phyloP scores from a whole-genome alignment of 108 stramenopile species.

The Nannochloropsis gaditana region DNA sequence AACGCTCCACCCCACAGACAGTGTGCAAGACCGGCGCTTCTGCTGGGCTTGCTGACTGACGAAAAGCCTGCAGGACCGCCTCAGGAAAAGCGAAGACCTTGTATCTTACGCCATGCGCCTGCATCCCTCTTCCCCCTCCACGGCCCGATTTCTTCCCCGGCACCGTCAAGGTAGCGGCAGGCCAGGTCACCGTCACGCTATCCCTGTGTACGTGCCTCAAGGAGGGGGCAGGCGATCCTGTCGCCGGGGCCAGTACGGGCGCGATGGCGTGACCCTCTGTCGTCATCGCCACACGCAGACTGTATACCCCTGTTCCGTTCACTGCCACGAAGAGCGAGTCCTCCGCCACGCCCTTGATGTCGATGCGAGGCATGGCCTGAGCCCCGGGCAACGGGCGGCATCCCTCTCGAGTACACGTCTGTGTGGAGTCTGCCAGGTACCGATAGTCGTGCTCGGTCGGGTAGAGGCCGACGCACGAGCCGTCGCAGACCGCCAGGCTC shows the following conservation, averaged over 20 bases:
- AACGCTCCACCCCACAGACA: background rate
- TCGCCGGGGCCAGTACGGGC: background rate
- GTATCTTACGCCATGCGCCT: background rate
- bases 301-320: background rate
- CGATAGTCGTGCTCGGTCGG: background rate
- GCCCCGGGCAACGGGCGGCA: background rate
- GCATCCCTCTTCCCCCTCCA: background rate
- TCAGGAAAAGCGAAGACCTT: constrained; percentile 17
- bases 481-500: background rate
- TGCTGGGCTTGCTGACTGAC: background rate
- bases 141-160: background rate
- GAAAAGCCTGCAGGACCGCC: background rate
- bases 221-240: background rate
- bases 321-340: constrained; percentile 16
- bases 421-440: background rate
- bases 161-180: background rate
- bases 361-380: background rate
- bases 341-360: background rate
- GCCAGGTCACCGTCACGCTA: background rate
- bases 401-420: background rate
- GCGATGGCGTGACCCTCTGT: background rate
- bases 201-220: background rate
- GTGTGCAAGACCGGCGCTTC: constrained; percentile 9
- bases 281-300: background rate
- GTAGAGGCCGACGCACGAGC: background rate